Evolutionary conservation across 1,139 yeast species (phyloP), one percentile per base, ranked within the genome.

Genomic region (Taiozyma sp.): DNA sequence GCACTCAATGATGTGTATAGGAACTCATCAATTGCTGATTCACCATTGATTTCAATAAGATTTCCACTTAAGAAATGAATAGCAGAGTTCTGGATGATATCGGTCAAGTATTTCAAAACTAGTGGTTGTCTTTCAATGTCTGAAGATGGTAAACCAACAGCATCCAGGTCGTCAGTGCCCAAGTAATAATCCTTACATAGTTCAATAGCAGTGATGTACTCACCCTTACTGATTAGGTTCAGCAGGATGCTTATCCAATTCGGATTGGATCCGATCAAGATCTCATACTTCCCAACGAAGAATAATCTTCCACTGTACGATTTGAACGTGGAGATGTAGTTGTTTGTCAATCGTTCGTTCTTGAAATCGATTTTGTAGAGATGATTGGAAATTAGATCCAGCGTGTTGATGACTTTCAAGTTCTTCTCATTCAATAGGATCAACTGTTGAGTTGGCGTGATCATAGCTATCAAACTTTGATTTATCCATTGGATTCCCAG

Each of bases 171-270:
- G 1, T 51, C 80, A 10, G 79, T 77, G 19, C 84, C 81, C 1
- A 62, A 58, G 61, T 80, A 88, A 62, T 77, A 85, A 14, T 68
- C 68, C 46, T 78, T 72, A 0, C 87, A 85, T 11, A 76, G 68
- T 6, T 71, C 66, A 29, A 88, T 71, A 0, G 95, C 93, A 2
- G 68, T 69, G 13, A 76, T 66, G 52, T 82, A 85, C 37, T 75
- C 68, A 1, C 77, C 79, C 6, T 66, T 58, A 10, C 78, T 70
- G 54, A 88, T 69, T 14, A 80, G 65, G 14, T 70, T 75, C 50
- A 80, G 65, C 1, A 88, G 63, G 24, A 77, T 70, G 59, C 87
- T 95, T 0, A 90, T 89, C 96, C 96, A 88, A 57, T 79, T 83
- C 6, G 82, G 72, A 14, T 82, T 67, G 16, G 81, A 70, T 0